Conservation (phyloP, 1,139 yeast genomes). For the Diutina neorugosa region DNA sequence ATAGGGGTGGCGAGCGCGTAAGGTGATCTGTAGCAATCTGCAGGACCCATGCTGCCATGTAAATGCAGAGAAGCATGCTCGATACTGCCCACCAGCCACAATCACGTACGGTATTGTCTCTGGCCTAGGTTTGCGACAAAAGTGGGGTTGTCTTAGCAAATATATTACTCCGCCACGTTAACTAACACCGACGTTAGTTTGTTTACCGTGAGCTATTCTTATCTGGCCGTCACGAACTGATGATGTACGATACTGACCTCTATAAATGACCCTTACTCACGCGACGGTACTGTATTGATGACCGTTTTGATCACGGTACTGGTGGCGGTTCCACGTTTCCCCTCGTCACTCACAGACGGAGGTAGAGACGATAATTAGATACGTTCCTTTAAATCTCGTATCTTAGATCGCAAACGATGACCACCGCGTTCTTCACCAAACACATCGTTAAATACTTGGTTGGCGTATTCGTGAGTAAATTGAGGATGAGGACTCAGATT, state of each 20-base stretch:
- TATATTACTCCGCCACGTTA: too few relatives aligned
- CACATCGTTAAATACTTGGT: conserved; percentile 1
- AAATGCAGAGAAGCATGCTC: background rate
- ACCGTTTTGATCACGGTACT: too few relatives aligned
- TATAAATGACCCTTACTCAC: too few relatives aligned
- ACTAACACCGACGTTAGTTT: too few relatives aligned
- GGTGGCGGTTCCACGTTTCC: too few relatives aligned
- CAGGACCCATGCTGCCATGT: background rate
- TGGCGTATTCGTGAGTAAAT: background rate
- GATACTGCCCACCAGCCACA: background rate
- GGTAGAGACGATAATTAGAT: background rate
- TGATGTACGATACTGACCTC: too few relatives aligned
- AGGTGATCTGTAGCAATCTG: background rate
- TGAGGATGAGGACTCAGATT: background rate
- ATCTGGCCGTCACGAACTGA: too few relatives aligned
- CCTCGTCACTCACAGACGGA: background rate
- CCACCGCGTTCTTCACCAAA: background rate
- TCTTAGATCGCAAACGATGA: background rate
- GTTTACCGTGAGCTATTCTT: too few relatives aligned
- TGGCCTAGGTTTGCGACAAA: background rate
- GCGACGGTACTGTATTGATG: too few relatives aligned
- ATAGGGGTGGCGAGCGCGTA: background rate
- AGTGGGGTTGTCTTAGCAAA: background rate
- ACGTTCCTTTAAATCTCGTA: background rate
- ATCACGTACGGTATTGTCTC: background rate